These are phyloP conservation scores for Leccinum griseonigrum DNA, from an alignment of 1,284 basidiomycete species.

Conservation along the genomic window DNA sequence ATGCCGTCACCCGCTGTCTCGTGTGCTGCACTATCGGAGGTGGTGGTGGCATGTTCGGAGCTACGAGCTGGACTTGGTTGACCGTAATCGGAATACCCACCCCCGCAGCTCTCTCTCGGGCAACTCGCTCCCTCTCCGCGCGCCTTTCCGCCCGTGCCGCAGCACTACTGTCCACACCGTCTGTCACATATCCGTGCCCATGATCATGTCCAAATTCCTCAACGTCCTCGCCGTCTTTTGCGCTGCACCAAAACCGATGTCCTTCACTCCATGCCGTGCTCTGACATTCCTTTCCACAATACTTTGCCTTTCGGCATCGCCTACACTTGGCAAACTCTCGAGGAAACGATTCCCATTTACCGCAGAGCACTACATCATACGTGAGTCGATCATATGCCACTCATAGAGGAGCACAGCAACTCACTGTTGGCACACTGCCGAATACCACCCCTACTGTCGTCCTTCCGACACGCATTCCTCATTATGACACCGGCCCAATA, in stretches of 20 bases:
- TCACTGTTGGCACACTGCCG: conserved; percentile 95
- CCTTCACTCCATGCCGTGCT: conserved; percentile 97
- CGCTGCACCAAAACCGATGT: conserved; percentile 88
- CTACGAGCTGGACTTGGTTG: conserved; percentile 13
- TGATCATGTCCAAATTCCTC: conserved; percentile 32
- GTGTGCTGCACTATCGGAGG: conserved; percentile 18
- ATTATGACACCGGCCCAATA: conserved; percentile 99
- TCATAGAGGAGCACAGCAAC: conserved; percentile 24
- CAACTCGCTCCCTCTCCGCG: conserved; percentile 33
- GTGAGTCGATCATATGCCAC: background rate
- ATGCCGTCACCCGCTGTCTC: conserved; percentile 30
- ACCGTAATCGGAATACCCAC: conserved; percentile 18
- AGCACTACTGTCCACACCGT: conserved; percentile 11
- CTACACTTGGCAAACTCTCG: conserved; percentile 98
- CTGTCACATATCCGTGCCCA: conserved; percentile 4
- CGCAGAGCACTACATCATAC: conserved; percentile 76
- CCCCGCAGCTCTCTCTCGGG: conserved; percentile 31
- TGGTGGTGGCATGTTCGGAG: conserved; percentile 19
- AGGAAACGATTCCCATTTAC: conserved; percentile 91
- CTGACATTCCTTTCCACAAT: conserved; percentile 98
- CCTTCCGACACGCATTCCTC: conserved; percentile 98
- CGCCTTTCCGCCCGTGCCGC: conserved; percentile 26
- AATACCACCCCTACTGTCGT: conserved; percentile 89
- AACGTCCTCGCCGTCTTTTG: conserved; percentile 70
- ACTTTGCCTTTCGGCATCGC: conserved; percentile 96